Conservation (phyloP, 1,284 basidiomycete genomes). For the Bjerkandera adusta region DNA sequence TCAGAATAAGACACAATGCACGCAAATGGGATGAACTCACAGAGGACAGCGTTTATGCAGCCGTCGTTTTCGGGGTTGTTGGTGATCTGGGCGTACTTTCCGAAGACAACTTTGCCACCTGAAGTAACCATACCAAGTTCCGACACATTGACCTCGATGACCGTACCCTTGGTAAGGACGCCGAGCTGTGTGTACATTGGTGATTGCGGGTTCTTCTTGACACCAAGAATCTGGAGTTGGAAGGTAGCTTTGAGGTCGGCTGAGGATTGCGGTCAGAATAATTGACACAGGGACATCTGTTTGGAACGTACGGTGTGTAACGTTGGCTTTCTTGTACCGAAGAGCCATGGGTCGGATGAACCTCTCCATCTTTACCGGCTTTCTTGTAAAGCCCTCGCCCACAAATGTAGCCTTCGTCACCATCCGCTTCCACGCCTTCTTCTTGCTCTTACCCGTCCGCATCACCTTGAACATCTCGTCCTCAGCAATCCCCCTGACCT, state of each 20-base stretch:
- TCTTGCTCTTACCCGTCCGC: slow-evolving; percentile 97
- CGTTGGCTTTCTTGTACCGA: slow-evolving; percentile 97
- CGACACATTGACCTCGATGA: slow-evolving; percentile 98
- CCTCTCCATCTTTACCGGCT: slow-evolving; percentile 98
- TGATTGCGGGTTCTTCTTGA: slow-evolving; percentile 99
- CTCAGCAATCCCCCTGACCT: slow-evolving; percentile 97
- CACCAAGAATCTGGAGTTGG: slow-evolving; percentile 96
- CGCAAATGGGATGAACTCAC: slow-evolving; percentile 46
- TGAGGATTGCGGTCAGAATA: too few species aligned
- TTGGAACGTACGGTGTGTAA: slow-evolving; percentile 88
- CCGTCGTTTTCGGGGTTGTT: slow-evolving; percentile 97
- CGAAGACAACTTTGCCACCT: slow-evolving; percentile 90
- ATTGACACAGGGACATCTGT: background rate
- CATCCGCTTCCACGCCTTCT: slow-evolving; percentile 99
- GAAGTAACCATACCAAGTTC: slow-evolving; percentile 99
- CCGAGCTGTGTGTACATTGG: slow-evolving; percentile 96
- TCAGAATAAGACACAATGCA: slow-evolving; percentile 4
- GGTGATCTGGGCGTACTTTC: slow-evolving; percentile 95
- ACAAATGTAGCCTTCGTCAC: slow-evolving; percentile 99
- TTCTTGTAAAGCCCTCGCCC: slow-evolving; percentile 96
- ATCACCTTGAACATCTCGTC: slow-evolving; percentile 99
- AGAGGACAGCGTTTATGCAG: slow-evolving; percentile 92
- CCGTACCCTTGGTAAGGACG: slow-evolving; percentile 97
- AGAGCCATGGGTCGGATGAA: slow-evolving; percentile 98
- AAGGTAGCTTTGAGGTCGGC: slow-evolving; percentile 98